A percentile compares a stretch with the other conserved stretches of the same genome.
Evolutionary conservation across 2,329 filamentous ascomycete genomes (phyloP).

Genomic region (Diaporthe ilicicola): DNA sequence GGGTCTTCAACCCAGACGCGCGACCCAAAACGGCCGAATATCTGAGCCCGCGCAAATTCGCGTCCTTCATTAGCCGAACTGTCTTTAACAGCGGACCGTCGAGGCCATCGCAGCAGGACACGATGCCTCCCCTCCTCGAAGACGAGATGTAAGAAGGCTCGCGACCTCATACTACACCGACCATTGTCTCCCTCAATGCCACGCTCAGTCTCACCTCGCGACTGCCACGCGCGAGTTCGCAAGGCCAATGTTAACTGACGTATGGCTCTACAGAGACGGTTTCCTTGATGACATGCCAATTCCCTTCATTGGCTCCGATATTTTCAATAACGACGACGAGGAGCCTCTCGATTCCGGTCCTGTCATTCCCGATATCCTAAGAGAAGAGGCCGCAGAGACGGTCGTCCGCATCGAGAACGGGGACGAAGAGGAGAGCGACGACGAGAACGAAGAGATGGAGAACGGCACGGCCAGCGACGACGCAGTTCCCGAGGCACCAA

Average conservation of each 20-base stretch:
- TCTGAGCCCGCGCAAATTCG: constrained; percentile 27
- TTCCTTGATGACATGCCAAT: constrained; percentile 22
- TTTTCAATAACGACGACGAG: constrained; percentile 28
- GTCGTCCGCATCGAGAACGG: not conserved
- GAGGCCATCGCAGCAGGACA: constrained; percentile 5
- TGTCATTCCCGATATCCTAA: constrained; percentile 11
- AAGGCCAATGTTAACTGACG: constrained; percentile 1
- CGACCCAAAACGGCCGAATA: constrained; percentile 30
- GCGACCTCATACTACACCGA: not conserved
- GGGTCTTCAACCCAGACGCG: constrained; percentile 25
- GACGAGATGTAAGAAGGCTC: constrained; percentile 26
- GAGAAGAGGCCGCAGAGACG: constrained; percentile 9
- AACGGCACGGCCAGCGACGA: not conserved
- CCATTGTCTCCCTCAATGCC: not conserved
- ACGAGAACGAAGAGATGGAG: constrained; percentile 4
- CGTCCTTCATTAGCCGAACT: constrained; percentile 24
- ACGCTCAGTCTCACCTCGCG: not conserved
- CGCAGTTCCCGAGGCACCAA: constrained; percentile 13
- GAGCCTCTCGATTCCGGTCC: constrained; percentile 25
- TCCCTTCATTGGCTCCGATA: constrained; percentile 23
- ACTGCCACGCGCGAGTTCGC: not conserved
- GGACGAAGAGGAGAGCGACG: not conserved
- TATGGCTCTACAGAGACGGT: constrained; percentile 3
- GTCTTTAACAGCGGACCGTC: constrained; percentile 7
- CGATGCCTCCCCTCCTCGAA: constrained; percentile 30